A percentile compares a stretch with the other conserved stretches of the same genome.
phyloP scores from a whole-genome alignment of 352 stramenopile genomes.

The Peronosclerospora sorghi region DNA sequence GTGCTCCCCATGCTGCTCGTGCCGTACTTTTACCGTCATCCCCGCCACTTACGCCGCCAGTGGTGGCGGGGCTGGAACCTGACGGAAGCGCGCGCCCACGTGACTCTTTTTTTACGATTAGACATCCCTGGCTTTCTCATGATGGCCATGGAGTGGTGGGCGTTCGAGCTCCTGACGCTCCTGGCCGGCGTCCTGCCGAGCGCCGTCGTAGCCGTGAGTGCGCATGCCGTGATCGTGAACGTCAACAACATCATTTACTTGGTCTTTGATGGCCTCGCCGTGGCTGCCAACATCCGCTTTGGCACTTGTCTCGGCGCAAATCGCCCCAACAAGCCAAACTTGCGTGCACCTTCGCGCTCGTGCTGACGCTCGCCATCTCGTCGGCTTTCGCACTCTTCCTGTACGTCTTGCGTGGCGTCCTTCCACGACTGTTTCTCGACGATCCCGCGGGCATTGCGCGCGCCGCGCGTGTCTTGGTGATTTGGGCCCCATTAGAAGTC shows the following conservation, averaged over 20 bases:
- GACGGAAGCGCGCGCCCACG: too few species aligned
- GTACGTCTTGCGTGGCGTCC: slow-evolving; percentile 8
- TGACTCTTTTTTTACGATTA: too few species aligned
- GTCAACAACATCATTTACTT: slow-evolving; percentile 55
- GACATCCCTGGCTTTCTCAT: slow-evolving; percentile 42
- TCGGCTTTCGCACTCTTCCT: slow-evolving; percentile 17
- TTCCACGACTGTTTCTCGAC: slow-evolving; percentile 39
- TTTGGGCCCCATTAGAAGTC: slow-evolving; percentile 35
- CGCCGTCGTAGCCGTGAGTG: slow-evolving; percentile 40
- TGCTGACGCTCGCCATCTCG: slow-evolving; percentile 22
- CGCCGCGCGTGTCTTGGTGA: slow-evolving; percentile 27
- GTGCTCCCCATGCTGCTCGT: slow-evolving; percentile 36
- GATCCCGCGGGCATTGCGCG: slow-evolving; percentile 24
- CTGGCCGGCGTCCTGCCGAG: slow-evolving; percentile 39
- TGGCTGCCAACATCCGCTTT: slow-evolving; percentile 49
- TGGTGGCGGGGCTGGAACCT: slow-evolving; percentile 43
- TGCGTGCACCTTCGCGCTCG: slow-evolving; percentile 24
- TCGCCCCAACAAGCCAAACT: slow-evolving; percentile 32
- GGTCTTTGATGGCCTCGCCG: slow-evolving; percentile 40
- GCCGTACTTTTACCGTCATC: slow-evolving; percentile 40
- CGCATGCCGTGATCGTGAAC: slow-evolving; percentile 53
- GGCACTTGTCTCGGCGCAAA: slow-evolving; percentile 51
- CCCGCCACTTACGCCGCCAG: slow-evolving; percentile 18
- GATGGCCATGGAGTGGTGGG: slow-evolving; percentile 62
- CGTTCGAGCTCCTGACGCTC: slow-evolving; percentile 51